These are phyloP conservation scores for Capsicum baccatum DNA, from an alignment of 257 asterid genomes.

Conservation along the genomic window DNA sequence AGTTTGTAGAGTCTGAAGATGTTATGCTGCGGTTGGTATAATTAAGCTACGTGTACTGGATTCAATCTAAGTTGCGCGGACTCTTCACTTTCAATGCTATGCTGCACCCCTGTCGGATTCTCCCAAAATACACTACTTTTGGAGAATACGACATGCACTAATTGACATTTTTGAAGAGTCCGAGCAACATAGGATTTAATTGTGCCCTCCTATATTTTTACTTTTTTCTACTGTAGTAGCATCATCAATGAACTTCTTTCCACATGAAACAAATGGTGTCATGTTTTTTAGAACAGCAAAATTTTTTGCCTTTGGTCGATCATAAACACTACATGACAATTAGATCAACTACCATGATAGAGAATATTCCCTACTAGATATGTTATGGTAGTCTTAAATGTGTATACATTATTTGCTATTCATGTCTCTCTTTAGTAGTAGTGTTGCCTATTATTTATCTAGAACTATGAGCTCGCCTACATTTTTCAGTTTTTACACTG, in stretches of 20 bases:
- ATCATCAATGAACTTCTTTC: not conserved
- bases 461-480: not conserved
- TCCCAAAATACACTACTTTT: too few relatives aligned
- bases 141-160: too few relatives aligned
- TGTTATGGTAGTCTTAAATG: not conserved
- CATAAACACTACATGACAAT: constrained; percentile 12
- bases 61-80: not conserved
- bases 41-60: not conserved
- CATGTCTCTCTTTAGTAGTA: not conserved
- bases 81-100: too few relatives aligned
- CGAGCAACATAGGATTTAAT: not conserved
- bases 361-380: not conserved
- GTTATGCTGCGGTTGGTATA: constrained; percentile 81
- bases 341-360: not conserved
- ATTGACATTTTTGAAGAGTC: too few relatives aligned
- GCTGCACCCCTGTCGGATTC: too few relatives aligned
- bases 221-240: not conserved
- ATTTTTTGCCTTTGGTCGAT: not conserved
- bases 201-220: not conserved
- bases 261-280: not conserved
- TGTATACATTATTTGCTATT: not conserved
- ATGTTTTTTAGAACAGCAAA: not conserved
- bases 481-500: not conserved
- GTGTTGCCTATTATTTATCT: not conserved
- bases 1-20: constrained; percentile 84